A percentile compares a stretch with the other conserved stretches of the same genome.
Evolutionary conservation across 352 stramenopile genomes (phyloP).

Genomic region (Phytophthora idaei): DNA sequence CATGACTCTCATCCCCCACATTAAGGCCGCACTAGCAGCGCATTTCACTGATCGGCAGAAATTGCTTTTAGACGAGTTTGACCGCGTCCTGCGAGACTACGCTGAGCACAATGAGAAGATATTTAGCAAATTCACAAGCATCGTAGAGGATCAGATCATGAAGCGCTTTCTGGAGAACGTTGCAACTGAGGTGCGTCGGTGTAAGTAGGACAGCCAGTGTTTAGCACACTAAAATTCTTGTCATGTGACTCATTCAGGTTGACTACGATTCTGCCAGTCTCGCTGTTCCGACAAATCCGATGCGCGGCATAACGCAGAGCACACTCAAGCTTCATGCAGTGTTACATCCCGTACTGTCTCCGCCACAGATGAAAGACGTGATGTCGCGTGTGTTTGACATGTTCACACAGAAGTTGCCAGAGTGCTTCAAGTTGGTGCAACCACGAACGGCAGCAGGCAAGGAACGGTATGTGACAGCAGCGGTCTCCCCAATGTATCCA

Average conservation of each 20-base stretch:
- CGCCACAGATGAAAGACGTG: constrained; percentile 95
- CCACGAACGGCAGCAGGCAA: constrained; percentile 78
- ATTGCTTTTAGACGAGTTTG: constrained; percentile 95
- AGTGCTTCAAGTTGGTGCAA: constrained; percentile 88
- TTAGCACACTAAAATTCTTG: constrained; percentile 35
- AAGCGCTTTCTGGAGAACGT: constrained; percentile 90
- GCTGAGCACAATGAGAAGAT: constrained; percentile 97
- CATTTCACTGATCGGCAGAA: constrained; percentile 96
- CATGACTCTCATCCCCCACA: constrained; percentile 94
- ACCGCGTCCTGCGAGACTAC: constrained; percentile 95
- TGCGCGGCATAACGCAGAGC: constrained; percentile 94
- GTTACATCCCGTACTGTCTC: constrained; percentile 91
- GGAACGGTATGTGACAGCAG: constrained; percentile 48
- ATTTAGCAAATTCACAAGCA: constrained; percentile 97
- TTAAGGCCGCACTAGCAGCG: constrained; percentile 94
- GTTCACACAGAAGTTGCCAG: constrained; percentile 88
- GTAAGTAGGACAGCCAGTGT: constrained; percentile 17
- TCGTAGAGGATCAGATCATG: constrained; percentile 97
- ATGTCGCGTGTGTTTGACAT: constrained; percentile 92
- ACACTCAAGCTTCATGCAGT: constrained; percentile 96
- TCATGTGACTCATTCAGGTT: constrained; percentile 52
- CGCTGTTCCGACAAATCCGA: constrained; percentile 74
- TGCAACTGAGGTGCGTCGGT: constrained; percentile 51
- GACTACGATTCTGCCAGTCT: constrained; percentile 73
- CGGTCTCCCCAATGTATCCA: neutral